Evolutionary conservation across 148 eudicot genomes (phyloP), one percentile per base, ranked within the genome.

Genomic region (Chenopodium album): DNA sequence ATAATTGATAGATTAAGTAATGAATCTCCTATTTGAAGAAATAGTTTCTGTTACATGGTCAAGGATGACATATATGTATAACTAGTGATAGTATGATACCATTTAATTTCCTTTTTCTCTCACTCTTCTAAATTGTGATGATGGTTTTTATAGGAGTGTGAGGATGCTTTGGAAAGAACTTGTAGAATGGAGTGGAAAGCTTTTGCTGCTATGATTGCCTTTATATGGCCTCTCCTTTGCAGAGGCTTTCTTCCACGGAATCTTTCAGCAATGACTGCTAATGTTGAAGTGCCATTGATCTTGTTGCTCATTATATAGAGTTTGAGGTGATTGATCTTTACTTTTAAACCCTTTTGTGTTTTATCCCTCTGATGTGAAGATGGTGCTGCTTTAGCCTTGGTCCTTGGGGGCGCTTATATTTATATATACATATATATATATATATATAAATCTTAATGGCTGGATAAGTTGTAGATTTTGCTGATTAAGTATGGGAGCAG

Each of bases 161-260:
- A 84, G 56, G 79, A 75, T 41, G 75, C 79, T 82, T 76, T 79
- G 64, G 69, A 75, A 66, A 78, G 78, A 69, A 75, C 70, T 17
- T 56, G 73, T 22, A 84, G 81, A 48, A 90, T 75, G 20, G 88
- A 87, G 76, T 85, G 83, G 64, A 86, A 78, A 80, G 89, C 93
- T 81, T 76, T 83, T 34, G 85, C 76, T 85, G 88, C 89, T 67
- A 90, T 90, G 63, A 84, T 89, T 31, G 79, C 83, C 89, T 86
- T 89, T 44, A 87, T 80, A 52, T 89, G 89, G 31, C 93, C 93
- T 80, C 93, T 87, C 75, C 81, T 86, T n/a, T 91, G 93, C 59
- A 87, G 78, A 41, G 84, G 81, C 77, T 81, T 77, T 83, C 78
- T 85, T 34, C 73, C 81, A 46, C 80, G 26, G 52, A 63, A 83